phyloP scores from a whole-genome alignment of 2,329 filamentous ascomycete species.

The Pseudogymnoascus sp. region DNA sequence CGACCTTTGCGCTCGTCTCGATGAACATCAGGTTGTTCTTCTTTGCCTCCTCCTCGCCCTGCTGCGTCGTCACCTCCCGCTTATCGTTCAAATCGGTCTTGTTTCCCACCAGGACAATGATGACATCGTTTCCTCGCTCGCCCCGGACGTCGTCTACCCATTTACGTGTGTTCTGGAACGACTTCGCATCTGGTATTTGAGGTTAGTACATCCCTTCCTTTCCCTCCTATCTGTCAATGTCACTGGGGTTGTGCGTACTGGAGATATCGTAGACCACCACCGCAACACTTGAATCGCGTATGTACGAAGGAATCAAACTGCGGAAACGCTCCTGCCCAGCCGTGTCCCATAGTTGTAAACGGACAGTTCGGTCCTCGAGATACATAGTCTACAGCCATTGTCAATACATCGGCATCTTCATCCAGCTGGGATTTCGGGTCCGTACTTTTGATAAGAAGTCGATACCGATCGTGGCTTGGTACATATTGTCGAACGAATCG shows the following conservation, averaged over 20 bases:
- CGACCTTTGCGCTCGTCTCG: conserved; percentile 94
- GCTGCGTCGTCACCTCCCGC: conserved; percentile 89
- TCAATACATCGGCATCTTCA: conserved; percentile 9
- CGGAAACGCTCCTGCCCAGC: conserved; percentile 96
- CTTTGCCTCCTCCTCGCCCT: conserved; percentile 97
- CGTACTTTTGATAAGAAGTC: conserved; percentile 95
- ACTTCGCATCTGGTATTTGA: conserved; percentile 62
- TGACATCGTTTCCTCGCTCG: conserved; percentile 95
- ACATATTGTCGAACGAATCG: conserved; percentile 99
- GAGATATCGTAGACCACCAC: conserved; percentile 99
- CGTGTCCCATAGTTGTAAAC: conserved; percentile 96
- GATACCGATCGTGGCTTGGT: conserved; percentile 98
- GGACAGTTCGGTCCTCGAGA: conserved; percentile 94
- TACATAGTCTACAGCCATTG: conserved; percentile 74
- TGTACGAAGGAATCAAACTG: conserved; percentile 95
- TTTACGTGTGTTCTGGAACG: conserved; percentile 97
- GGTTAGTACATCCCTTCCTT: conserved; percentile 17
- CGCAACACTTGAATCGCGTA: conserved; percentile 93
- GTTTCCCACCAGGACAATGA: conserved; percentile 96
- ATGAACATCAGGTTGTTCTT: conserved; percentile 98
- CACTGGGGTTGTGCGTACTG: conserved; percentile 40
- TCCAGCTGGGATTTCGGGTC: conserved; percentile 16
- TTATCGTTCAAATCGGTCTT: conserved; percentile 99
- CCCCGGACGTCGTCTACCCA: conserved; percentile 98
- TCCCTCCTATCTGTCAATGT: background rate